Base-by-base conservation (phyloP, 345 rosid species). In the Populus tremula region DNA sequence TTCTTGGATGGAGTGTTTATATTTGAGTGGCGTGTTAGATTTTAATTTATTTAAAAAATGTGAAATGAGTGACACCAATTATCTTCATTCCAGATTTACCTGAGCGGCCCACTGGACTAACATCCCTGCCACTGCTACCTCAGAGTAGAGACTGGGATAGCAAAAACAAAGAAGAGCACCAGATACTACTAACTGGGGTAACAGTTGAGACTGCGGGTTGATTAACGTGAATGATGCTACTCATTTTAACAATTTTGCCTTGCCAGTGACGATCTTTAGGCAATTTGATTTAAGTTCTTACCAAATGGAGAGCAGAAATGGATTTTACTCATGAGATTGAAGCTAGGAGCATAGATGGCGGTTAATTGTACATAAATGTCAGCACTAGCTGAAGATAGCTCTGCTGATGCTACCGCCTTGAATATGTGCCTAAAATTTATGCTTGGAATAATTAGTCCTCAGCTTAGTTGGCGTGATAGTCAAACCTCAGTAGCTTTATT, bases 121-220 rank as follows among this genome's bases (percentile, higher is more conserved):
- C 81, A 74, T 79, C 92, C n/a, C 62, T 87, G 79, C 27, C 69
- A 39, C 82, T 88, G 71, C 87, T 93, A 50, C 97, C 97, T 1
- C 62, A 90, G 78, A 88, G 81, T 76, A 85, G 83, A 79, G 89
- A 90, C 65, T 89, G 85, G 77, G 97, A 93, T 49, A 80, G 82
- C 78, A 84, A 83, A 81, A 86, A 77, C 80, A 90, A 89, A 89
- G 99, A 93, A 84, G 99, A 92, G 84, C 93, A 87, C 76, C 92
- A 87, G 83, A 90, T 90, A 86, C 91, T 90, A 74, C 76, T 92
- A 81, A 90, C 86, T 74, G 98, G 96, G 79, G 85, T 90, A 38
- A 81, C 91, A 17, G 84, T 79, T 36, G 98, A 91, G 53, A 87
- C 94, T 78, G 83, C 92, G 63, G 93, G 91, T 70, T 87, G 97